Evolutionary conservation across 192 early-diverging fungal species (phyloP), one percentile per base, ranked within the genome.

Genomic region (Umbelopsis isabellina): DNA sequence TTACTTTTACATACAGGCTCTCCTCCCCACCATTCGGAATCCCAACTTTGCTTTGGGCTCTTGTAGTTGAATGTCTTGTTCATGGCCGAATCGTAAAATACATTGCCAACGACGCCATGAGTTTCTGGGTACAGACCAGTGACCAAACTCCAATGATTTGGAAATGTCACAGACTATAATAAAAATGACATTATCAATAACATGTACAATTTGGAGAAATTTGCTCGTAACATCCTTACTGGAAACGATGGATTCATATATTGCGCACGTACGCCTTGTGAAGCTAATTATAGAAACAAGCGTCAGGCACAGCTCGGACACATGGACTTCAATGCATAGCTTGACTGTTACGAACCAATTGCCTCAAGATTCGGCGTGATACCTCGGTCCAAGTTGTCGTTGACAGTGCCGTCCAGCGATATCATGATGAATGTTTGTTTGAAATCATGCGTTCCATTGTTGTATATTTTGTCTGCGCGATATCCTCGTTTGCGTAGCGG

Each of bases 101-200:
- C 80, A 69, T 93, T 93, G 69, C 82, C 89, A 18, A 98, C 91
- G 65, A 98, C 94, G n/a, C 97, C 97, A 73, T 98, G 95, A 5
- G 88, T 83, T 52, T 93, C 91, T 9, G 95, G 95, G 73, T 95
- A 97, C 44, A 98, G 76, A 7, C 97, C 95, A 11, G 97, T 97
- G 20, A 86, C 91, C 50, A 98, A 80, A 1, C 92, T 86, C 75
- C 94, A 97, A 80, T 98, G 97, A 80, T 98, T 98, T 15, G 95
- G 93, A 72, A 95, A 97, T 0, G 97, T 97, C 46, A 93, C 83
- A 65, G 82, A 85, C 81, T 84, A 35, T 52, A 35, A 13, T 8
- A 27, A 6, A 7, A 27, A 61, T 5, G 18, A 15, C 4, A 25
- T 15, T 30, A 30, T 12, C 30, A 12, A 25, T 15, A 13, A 58